Evolutionary conservation across 139 green algal genomes (phyloP).

Genomic region (Coccomyxa sp.): DNA sequence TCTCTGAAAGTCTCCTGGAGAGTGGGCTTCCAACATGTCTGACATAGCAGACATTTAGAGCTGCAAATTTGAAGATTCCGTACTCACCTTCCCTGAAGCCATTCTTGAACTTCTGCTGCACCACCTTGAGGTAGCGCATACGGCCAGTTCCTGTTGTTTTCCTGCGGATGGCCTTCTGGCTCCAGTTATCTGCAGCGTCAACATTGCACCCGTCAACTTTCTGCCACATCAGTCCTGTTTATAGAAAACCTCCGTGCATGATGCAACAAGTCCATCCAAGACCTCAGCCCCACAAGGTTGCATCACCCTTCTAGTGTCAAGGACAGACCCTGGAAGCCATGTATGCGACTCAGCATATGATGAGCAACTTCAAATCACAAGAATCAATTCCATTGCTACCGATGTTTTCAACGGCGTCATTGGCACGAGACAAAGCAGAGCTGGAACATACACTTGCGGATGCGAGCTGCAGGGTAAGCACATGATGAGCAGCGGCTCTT

Average conservation of each 20-base stretch:
- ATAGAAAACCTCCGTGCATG: neutral
- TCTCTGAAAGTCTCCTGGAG: neutral
- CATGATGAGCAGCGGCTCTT: conserved; percentile 90
- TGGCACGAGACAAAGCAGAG: neutral
- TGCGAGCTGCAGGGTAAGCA: conserved; percentile 90
- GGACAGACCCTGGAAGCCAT: neutral
- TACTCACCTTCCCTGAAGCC: conserved; percentile 84
- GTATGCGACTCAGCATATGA: neutral
- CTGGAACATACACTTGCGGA: conserved; percentile 85
- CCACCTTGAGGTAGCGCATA: conserved; percentile 90
- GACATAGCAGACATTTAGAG: neutral
- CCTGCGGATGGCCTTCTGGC: conserved; percentile 93
- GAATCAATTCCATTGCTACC: neutral
- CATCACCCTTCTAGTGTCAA: neutral
- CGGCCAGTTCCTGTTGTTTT: conserved; percentile 97
- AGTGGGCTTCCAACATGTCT: too few relatives aligned
- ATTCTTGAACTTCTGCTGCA: conserved; percentile 92
- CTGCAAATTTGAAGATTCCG: neutral
- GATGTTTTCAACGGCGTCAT: too few relatives aligned
- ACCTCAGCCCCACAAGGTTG: neutral
- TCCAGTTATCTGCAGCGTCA: conserved; percentile 88
- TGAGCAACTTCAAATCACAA: neutral
- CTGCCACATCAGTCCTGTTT: neutral
- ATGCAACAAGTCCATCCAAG: neutral
- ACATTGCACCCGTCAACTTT: too few relatives aligned